Evolutionary conservation across 192 early-diverging fungal genomes (phyloP), one percentile per base, ranked within the genome.

Genomic region (Coemansia sp.): DNA sequence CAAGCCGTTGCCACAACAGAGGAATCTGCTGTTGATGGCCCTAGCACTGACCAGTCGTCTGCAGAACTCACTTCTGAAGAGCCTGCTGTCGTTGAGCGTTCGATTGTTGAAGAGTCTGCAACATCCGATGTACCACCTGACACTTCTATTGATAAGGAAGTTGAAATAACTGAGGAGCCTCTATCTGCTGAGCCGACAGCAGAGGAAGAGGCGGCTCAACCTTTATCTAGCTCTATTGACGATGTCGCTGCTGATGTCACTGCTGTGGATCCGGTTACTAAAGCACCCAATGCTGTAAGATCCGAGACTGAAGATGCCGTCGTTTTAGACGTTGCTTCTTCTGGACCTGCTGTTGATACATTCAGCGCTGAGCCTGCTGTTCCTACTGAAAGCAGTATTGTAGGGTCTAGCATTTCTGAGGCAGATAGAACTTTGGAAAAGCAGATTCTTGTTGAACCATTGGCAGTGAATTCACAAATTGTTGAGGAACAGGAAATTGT

Each of bases 21-120:
- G 16, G 47, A 48, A 48, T 48, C 16, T 11, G 12, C 47, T 48
- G 16, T n/a, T 26, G 16, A n/a, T 48, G 47, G 47, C 47, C 26
- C 26, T 26, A 26, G 26, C 26, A 3, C 26, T 3, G 26, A 26
- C 26, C 26, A 26, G 47, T 3, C 37, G 26, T 49, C 32, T 21
- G 65, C 32, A 21, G 26, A 56, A 11, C n/a, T 41, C 13, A 52
- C 43, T 56, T 57, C 21, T 39, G 61, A 38, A 6, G 61, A 67
- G 18, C 60, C 50, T 4, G 23, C 15, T 50, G 47, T 52, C 32
- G 60, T 19, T 1, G 60, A 45, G 38, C 41, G 8, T 41, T 41
- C 41, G 61, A 52, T 19, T 9, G 56, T 18, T 10, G 67, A 62
- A 2, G 60, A 69, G 13, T 49, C 60, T 3, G 41, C 23, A 16